Percentiles rank a stretch among this genome's conserved stretches.
phyloP scores from a whole-genome alignment of 305 asterid species.

The Fraxinus sp. region DNA sequence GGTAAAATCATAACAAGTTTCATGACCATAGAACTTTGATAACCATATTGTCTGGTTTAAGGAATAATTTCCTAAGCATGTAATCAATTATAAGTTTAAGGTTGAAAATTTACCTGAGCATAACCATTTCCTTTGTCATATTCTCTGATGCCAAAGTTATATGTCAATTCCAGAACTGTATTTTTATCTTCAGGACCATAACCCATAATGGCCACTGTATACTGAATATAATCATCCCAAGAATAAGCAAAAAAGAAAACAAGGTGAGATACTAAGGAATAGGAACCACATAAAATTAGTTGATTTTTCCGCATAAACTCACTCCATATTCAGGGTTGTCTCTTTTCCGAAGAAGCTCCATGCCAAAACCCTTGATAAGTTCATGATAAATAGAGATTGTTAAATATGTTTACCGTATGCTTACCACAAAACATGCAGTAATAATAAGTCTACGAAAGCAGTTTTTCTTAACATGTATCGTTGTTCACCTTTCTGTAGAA shows the following conservation, averaged over 20 bases:
- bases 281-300: not conserved
- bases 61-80: not conserved
- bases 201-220: conserved; percentile 40
- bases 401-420: not conserved
- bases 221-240: conserved; percentile 27
- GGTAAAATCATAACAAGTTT: conserved; percentile 23
- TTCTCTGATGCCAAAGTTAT: conserved; percentile 36
- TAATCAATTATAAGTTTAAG: not conserved
- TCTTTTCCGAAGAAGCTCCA: conserved; percentile 48
- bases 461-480: not conserved
- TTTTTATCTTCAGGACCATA: conserved; percentile 45
- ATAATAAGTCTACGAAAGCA: not conserved
- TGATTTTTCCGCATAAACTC: conserved; percentile 23
- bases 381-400: conserved; percentile 5
- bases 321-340: conserved; percentile 44
- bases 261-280: not conserved
- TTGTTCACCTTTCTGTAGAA: conserved; percentile 44
- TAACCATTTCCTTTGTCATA: conserved; percentile 51
- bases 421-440: not conserved
- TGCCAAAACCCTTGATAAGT: conserved; percentile 47
- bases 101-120: conserved; percentile 33
- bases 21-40: not conserved
- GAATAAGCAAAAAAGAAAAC: not conserved
- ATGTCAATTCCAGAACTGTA: conserved; percentile 40
- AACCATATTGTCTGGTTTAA: not conserved